Evolutionary conservation across 129 eudicot species (phyloP).

Genomic region (Artemisia annua): DNA sequence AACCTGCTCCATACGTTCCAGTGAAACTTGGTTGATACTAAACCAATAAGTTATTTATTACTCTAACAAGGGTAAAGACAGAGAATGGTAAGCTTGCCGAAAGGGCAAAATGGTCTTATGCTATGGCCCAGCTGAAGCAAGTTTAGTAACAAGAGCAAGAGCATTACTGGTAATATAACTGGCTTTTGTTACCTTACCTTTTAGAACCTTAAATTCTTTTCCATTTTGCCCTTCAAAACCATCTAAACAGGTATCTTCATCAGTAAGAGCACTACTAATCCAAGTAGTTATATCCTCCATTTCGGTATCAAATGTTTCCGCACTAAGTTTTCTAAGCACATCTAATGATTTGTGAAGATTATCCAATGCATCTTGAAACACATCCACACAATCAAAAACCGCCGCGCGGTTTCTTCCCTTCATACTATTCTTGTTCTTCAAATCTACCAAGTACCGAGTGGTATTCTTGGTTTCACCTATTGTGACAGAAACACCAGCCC

Average conservation of each 20-base stretch:
- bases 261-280: constrained; percentile 85
- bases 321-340: constrained; percentile 59
- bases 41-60: constrained; percentile 17
- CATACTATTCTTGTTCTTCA: constrained; percentile 25
- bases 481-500: constrained; percentile 87
- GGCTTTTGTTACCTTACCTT: constrained; percentile 47
- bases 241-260: constrained; percentile 81
- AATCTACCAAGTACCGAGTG: constrained; percentile 27
- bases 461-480: constrained; percentile 65
- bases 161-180: constrained; percentile 80
- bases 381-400: constrained; percentile 66
- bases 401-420: constrained; percentile 51
- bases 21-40: constrained; percentile 10
- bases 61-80: not conserved
- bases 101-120: constrained; percentile 22
- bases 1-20: constrained; percentile 9
- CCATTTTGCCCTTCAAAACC: constrained; percentile 59
- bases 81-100: constrained; percentile 6
- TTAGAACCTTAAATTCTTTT: constrained; percentile 32
- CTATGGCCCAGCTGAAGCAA: constrained; percentile 66
- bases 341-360: constrained; percentile 60
- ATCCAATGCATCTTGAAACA: constrained; percentile 60
- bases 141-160: constrained; percentile 77
- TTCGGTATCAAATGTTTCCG: constrained; percentile 39
- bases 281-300: constrained; percentile 83